Evolutionary conservation across 2,329 filamentous ascomycete species (phyloP), one percentile per base, ranked within the genome.

Genomic region (Arthrinium phaeospermum): DNA sequence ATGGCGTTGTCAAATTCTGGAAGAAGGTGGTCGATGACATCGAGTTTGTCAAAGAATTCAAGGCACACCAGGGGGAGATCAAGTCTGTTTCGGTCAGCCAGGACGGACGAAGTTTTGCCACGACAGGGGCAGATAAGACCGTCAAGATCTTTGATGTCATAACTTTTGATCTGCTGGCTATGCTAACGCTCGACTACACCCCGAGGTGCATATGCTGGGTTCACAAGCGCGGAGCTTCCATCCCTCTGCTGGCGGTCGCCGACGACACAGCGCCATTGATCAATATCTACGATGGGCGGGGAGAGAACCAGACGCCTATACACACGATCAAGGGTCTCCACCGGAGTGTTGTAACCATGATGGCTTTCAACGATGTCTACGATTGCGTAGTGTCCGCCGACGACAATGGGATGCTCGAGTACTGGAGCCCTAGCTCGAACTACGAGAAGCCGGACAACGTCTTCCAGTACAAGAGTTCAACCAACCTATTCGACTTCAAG

Each of bases 1-100:
- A 99, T 80, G 97, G 97, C n/a, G 93, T 96, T 0, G 96, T 98
- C 77, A 99, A 99, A 83, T 99, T 99, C 82, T 99, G 96, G 96
- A 99, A 99, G 85, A 99, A 99, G 85, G 90, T 93, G 75, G 92
- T 91, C 1, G 91, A 94, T 46, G 94, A 94, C 0, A 93, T 99
- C 72, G 97, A 99, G 84, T 99, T 99, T 79, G 96, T 98, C 70
- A 99, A 99, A 84, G 95, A 99, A 84, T 99, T 98, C 85, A 92
- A 92, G 79, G 95, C 96, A 10, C 97, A 99, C 83, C 88, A 89
- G 72, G 94, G 94, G 70, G 94, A 97, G 79, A 94, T 98, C 79
- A 91, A 87, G 73, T 93, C 92, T 41, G 94, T 96, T 64, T 96
- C 92, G 49, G 92, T 94, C 75, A 98, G 96, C 83, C 89, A 91